A percentile compares a stretch with the other conserved stretches of the same genome.
Conservation (phyloP, 208 protist genomes). For the Leishmania turanica region DNA sequence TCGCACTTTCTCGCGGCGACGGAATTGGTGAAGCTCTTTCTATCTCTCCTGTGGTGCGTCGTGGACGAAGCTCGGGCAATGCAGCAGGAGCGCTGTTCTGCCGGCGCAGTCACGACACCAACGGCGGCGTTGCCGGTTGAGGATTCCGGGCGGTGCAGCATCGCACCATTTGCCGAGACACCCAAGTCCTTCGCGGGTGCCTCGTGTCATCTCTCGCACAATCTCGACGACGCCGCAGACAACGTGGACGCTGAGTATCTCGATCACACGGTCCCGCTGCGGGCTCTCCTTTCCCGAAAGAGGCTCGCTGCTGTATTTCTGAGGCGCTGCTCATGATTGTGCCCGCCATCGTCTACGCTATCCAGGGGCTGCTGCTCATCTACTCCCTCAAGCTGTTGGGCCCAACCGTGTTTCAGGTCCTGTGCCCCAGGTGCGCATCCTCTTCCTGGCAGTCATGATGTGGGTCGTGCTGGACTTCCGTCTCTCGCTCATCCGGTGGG, state of each 20-base stretch:
- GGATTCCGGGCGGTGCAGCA: no score
- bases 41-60: constrained; percentile 16
- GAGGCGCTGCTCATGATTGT: constrained; percentile 42
- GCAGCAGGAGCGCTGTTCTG: not conserved
- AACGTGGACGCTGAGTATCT: not conserved
- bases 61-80: constrained; percentile 14
- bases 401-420: constrained; percentile 63
- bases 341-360: constrained; percentile 54
- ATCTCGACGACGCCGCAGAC: not conserved
- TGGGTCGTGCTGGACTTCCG: constrained; percentile 19
- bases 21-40: constrained; percentile 7
- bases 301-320: not conserved
- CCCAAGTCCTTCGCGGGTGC: not conserved
- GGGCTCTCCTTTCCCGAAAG: not conserved
- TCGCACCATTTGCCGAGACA: not conserved
- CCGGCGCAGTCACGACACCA: not conserved
- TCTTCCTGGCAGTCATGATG: constrained; percentile 58
- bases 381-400: constrained; percentile 50
- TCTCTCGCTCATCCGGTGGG: constrained; percentile 54
- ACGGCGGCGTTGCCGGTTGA: not conserved
- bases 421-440: constrained; percentile 64
- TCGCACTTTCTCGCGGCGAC: constrained; percentile 18
- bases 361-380: constrained; percentile 61
- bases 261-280: not conserved
- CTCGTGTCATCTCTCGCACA: not conserved